These are phyloP conservation scores for Suillus subaureus DNA, from an alignment of 768 basidiomycete genomes.

Conservation along the genomic window DNA sequence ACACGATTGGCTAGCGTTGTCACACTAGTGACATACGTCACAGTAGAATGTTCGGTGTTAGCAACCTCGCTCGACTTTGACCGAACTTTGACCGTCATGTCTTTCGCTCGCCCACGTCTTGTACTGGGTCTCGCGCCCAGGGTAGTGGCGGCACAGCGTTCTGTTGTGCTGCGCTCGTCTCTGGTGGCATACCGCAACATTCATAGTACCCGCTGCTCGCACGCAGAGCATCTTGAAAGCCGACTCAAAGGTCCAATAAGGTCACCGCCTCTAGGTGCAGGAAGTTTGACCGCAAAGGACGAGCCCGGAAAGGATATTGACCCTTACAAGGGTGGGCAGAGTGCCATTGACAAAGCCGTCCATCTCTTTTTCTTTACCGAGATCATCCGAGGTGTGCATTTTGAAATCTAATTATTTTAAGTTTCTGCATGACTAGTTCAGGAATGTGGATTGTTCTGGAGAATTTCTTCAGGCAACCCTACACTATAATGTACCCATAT, in stretches of 20 bases:
- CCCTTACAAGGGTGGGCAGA: slow-evolving; percentile 78
- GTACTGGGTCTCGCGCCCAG: slow-evolving; percentile 55
- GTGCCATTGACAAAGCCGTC: slow-evolving; percentile 94
- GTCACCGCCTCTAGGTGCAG: slow-evolving; percentile 37
- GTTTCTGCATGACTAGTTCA: slow-evolving; percentile 35
- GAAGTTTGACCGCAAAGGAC: slow-evolving; percentile 36
- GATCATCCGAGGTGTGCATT: slow-evolving; percentile 81
- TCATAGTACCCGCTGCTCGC: slow-evolving; percentile 25
- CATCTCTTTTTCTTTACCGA: slow-evolving; percentile 99
- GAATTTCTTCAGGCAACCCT: slow-evolving; percentile 91
- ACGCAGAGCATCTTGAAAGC: slow-evolving; percentile 21
- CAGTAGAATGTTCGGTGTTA: slow-evolving; percentile 21
- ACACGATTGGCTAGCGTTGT: slow-evolving; percentile 32
- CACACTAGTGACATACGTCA: slow-evolving; percentile 33
- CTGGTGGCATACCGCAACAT: slow-evolving; percentile 48
- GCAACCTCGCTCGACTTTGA: slow-evolving; percentile 41
- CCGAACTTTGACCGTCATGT: slow-evolving; percentile 52
- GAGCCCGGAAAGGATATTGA: slow-evolving; percentile 58
- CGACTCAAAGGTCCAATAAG: slow-evolving; percentile 29
- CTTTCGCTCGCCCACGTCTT: slow-evolving; percentile 55
- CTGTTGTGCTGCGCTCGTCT: slow-evolving; percentile 35
- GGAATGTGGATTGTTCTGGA: slow-evolving; percentile 98
- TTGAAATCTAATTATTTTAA: slow-evolving; percentile 1
- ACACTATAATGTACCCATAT: slow-evolving; percentile 98
- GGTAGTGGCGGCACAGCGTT: slow-evolving; percentile 30